Evolutionary conservation across 306 rosid species (phyloP).

Genomic region (Benincasa hispida): DNA sequence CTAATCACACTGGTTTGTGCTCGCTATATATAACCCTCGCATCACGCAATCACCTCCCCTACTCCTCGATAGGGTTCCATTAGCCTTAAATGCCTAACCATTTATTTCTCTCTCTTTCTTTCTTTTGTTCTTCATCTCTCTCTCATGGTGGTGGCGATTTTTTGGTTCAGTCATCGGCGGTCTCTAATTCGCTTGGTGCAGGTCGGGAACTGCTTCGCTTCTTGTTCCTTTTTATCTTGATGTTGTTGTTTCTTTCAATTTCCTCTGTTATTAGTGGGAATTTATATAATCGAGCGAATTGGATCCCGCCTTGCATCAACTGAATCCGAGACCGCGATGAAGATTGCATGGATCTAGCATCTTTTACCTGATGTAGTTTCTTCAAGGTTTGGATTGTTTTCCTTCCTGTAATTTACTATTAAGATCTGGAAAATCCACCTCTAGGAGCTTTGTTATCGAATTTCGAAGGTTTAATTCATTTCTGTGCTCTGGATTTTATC

Average conservation of each 20-base stretch:
- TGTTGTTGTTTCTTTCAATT: not conserved
- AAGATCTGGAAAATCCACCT: not conserved
- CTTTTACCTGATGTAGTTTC: not conserved
- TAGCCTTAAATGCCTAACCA: not conserved
- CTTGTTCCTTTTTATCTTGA: not conserved
- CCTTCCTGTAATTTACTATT: not conserved
- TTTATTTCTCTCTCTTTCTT: not conserved
- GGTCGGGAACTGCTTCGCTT: slow-evolving; percentile 88
- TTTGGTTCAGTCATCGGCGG: slow-evolving; percentile 44
- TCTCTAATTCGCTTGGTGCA: slow-evolving; percentile 99
- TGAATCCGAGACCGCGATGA: slow-evolving; percentile 79
- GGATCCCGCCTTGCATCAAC: slow-evolving; percentile 97
- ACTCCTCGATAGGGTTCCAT: not conserved
- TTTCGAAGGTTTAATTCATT: not conserved
- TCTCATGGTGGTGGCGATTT: not conserved
- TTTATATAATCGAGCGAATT: slow-evolving; percentile 18
- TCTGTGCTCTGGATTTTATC: not conserved
- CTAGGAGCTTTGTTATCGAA: not conserved
- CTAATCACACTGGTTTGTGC: not conserved
- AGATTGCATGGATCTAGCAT: slow-evolving; percentile 22
- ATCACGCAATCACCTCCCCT: slow-evolving; percentile 6
- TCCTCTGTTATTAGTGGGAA: not conserved
- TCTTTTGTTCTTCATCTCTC: not conserved
- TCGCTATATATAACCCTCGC: slow-evolving; percentile 13
- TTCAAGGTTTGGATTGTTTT: slow-evolving; percentile 22